Base-by-base conservation (phyloP, 495 filamentous ascomycete genomes). In the Hypoxylon perforatum region DNA sequence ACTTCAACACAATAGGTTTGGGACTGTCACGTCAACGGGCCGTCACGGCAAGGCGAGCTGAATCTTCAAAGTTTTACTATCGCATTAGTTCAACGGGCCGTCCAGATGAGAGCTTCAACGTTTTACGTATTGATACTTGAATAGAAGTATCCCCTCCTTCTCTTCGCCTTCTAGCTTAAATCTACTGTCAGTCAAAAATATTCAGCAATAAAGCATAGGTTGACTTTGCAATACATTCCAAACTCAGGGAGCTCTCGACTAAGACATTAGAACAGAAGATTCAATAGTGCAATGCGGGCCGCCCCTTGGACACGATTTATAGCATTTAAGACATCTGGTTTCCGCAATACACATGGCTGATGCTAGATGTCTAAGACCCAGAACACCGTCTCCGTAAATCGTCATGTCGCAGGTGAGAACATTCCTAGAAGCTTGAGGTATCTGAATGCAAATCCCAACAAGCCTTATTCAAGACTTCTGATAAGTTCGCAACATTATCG, bases 1-100 rank as follows among this genome's bases (percentile, higher is more conserved):
- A 41, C 41, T 14, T 33, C 30, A n/a, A n/a, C n/a, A 33, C 30
- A 33, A 9, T 33, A 33, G 30, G 4, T 44, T n/a, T n/a, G n/a
- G n/a, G n/a, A n/a, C 2, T 42, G 47, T 47, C 21, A 54, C 49
- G 58, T 62, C 42, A 55, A 49, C 59, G 42, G 59, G 50, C 49
- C 59, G 50, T 55, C 59, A 62, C 59, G 59, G 12, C 2, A 25
- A 14, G 42, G 22, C 33, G 14, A 19, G 9, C 21, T 23, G 17
- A 55, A 51, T 18, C 36, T 17, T 52, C 17, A 15, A 39, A 11
- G 6, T 50, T 50, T 48, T 41, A 7, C 12, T 9, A 33, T 33
- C 30, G 30, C 11, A 33, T 10, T 33, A 17, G 38, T 41, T 41
- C 38, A 41, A 33, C 30, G 8, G 30, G 30, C 30, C 30, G 30